phyloP scores from a whole-genome alignment of 352 stramenopile genomes.

The Phytophthora boehmeriae region DNA sequence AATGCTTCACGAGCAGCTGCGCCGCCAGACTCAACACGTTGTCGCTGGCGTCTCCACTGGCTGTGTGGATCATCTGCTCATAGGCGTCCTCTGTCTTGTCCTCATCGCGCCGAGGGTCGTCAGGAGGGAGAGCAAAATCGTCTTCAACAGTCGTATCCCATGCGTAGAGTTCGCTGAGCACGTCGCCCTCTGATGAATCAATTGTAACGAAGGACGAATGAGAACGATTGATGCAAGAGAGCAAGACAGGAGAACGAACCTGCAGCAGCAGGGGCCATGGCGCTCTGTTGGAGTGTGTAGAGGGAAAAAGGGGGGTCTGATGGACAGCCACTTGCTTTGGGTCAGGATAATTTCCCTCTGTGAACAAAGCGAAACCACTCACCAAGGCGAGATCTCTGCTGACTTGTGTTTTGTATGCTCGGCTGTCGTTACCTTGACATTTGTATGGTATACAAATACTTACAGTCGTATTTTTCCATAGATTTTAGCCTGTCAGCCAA shows the following conservation, averaged over 20 bases:
- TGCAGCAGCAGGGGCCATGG: no score
- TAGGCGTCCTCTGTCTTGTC: slow-evolving; percentile 77
- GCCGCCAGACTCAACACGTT: slow-evolving; percentile 69
- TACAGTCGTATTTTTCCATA: no score
- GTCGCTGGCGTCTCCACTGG: slow-evolving; percentile 41
- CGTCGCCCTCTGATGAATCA: slow-evolving; percentile 39
- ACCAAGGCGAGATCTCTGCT: no score
- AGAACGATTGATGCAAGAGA: neutral
- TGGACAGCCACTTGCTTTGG: no score
- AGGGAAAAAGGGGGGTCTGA: no score
- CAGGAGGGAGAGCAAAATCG: slow-evolving; percentile 44
- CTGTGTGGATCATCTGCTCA: slow-evolving; percentile 73
- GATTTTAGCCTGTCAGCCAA: neutral
- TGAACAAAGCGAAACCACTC: no score
- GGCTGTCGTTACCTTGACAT: no score
- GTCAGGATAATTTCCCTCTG: no score
- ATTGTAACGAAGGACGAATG: neutral
- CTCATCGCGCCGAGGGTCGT: slow-evolving; percentile 67
- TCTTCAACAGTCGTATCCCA: slow-evolving; percentile 76
- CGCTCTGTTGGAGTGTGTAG: no score
- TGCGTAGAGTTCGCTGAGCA: slow-evolving; percentile 65
- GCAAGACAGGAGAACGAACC: no score
- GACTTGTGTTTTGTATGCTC: no score
- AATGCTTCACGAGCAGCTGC: slow-evolving; percentile 80
- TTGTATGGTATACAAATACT: no score